phyloP scores from a whole-genome alignment of 1,284 basidiomycete genomes.

The Pseudozyma pruni region DNA sequence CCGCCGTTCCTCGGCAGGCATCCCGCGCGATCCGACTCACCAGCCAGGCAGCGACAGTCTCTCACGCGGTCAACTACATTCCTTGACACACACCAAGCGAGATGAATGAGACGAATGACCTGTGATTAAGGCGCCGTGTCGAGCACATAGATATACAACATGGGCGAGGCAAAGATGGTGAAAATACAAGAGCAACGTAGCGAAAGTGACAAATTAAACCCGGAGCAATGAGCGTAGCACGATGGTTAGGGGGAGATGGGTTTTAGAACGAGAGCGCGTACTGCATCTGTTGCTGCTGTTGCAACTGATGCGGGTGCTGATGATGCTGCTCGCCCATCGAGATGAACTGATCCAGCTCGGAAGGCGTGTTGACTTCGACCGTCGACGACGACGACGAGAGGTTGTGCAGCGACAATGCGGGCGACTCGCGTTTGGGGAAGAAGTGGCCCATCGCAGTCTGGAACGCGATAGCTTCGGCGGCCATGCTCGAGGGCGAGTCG shows the following conservation, averaged over 20 bases:
- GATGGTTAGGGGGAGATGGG: not conserved
- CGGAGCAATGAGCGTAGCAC: too few species aligned
- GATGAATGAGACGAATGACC: too few species aligned
- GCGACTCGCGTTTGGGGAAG: slow-evolving; percentile 32
- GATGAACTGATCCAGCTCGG: slow-evolving; percentile 35
- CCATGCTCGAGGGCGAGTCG: slow-evolving; percentile 17
- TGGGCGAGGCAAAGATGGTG: too few species aligned
- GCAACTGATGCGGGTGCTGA: slow-evolving; percentile 5
- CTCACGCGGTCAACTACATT: too few species aligned
- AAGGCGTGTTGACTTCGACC: slow-evolving; percentile 20
- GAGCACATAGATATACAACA: too few species aligned
- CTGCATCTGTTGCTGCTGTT: slow-evolving; percentile 12
- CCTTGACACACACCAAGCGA: too few species aligned
- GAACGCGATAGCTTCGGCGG: slow-evolving; percentile 30
- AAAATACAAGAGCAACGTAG: too few species aligned
- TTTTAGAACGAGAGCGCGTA: slow-evolving; percentile 21
- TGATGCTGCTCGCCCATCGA: slow-evolving; percentile 8
- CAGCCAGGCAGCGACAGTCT: too few species aligned
- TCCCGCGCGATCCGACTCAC: too few species aligned
- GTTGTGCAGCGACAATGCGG: slow-evolving; percentile 15
- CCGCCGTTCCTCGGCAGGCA: too few species aligned
- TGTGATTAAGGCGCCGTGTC: too few species aligned
- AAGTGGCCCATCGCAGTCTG: slow-evolving; percentile 46
- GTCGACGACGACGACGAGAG: slow-evolving; percentile 17
- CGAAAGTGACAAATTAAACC: not conserved